These are phyloP conservation scores for Raffaelea arxii DNA, from an alignment of 2,329 filamentous ascomycete genomes.

Conservation along the genomic window DNA sequence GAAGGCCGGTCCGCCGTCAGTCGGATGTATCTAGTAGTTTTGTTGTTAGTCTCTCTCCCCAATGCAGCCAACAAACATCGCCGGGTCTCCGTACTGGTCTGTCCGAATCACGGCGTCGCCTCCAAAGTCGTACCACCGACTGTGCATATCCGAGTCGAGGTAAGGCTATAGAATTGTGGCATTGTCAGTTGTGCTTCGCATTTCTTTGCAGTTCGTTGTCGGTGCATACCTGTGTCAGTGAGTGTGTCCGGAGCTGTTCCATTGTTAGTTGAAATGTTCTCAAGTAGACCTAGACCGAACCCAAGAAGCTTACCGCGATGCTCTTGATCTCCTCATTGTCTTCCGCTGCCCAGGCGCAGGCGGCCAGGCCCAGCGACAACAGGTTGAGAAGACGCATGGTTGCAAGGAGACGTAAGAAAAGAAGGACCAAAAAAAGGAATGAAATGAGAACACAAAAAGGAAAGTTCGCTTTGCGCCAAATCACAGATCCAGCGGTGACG, in stretches of 20 bases:
- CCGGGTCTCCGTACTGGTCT: conserved; percentile 43
- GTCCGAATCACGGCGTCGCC: conserved; percentile 80
- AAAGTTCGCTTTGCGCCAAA: no score
- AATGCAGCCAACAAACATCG: neutral
- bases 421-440: neutral
- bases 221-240: conserved; percentile 59
- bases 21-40: conserved; percentile 92
- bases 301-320: conserved; percentile 21
- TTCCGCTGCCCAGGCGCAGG: conserved; percentile 39
- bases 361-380: conserved; percentile 38
- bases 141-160: conserved; percentile 95
- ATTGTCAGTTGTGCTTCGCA: neutral
- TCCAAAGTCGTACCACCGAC: conserved; percentile 98
- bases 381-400: conserved; percentile 37
- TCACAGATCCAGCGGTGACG: no score
- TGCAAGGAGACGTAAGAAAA: neutral
- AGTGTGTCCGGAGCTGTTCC: conserved; percentile 73
- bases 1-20: conserved; percentile 85
- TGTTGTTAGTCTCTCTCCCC: conserved; percentile 3
- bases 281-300: neutral
- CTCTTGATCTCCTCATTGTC: conserved; percentile 38
- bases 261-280: neutral
- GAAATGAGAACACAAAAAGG: neutral
- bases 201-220: neutral
- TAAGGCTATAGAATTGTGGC: conserved; percentile 58